These are phyloP conservation scores for Chlamydomonas schloesseri DNA, from an alignment of 139 green algal species.

Conservation along the genomic window DNA sequence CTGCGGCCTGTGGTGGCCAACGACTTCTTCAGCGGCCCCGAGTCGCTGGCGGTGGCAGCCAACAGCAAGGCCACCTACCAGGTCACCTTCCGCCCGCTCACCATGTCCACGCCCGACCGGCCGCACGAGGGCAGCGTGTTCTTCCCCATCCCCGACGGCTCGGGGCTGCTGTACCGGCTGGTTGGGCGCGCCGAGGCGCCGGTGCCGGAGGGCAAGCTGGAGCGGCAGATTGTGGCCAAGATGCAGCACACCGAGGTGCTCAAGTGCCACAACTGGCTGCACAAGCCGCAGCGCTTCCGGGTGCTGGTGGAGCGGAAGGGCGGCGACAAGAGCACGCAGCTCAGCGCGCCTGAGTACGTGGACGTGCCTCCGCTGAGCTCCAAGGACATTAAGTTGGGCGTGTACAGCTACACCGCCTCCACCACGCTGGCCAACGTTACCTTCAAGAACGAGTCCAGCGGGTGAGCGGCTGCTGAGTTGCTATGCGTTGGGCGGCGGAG, in stretches of 20 bases:
- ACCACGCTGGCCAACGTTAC: slow-evolving; percentile 62
- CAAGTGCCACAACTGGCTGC: slow-evolving; percentile 83
- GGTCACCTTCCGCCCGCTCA: slow-evolving; percentile 78
- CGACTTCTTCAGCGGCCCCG: slow-evolving; percentile 80
- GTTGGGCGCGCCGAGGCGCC: slow-evolving; percentile 59
- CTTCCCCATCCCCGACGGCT: slow-evolving; percentile 87
- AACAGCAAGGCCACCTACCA: slow-evolving; percentile 67
- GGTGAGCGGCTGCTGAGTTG: too few species aligned
- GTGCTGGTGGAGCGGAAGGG: slow-evolving; percentile 58
- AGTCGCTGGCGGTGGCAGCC: slow-evolving; percentile 69
- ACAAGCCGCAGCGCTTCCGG: slow-evolving; percentile 80
- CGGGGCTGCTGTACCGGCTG: slow-evolving; percentile 75
- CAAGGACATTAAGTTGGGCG: slow-evolving; percentile 79
- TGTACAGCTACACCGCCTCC: slow-evolving; percentile 66
- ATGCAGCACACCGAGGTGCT: slow-evolving; percentile 66
- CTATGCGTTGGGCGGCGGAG: too few species aligned
- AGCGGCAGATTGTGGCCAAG: slow-evolving; percentile 69
- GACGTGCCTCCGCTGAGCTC: slow-evolving; percentile 72
- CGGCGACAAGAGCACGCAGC: slow-evolving; percentile 51
- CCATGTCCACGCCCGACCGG: slow-evolving; percentile 68
- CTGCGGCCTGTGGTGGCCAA: slow-evolving; percentile 76
- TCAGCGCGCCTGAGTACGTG: slow-evolving; percentile 70
- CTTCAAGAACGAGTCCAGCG: slow-evolving; percentile 82
- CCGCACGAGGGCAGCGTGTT: slow-evolving; percentile 82
- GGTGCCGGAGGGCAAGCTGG: slow-evolving; percentile 60